Evolutionary conservation across 2,329 filamentous ascomycete species (phyloP).

Genomic region (Botrytis tulipae): DNA sequence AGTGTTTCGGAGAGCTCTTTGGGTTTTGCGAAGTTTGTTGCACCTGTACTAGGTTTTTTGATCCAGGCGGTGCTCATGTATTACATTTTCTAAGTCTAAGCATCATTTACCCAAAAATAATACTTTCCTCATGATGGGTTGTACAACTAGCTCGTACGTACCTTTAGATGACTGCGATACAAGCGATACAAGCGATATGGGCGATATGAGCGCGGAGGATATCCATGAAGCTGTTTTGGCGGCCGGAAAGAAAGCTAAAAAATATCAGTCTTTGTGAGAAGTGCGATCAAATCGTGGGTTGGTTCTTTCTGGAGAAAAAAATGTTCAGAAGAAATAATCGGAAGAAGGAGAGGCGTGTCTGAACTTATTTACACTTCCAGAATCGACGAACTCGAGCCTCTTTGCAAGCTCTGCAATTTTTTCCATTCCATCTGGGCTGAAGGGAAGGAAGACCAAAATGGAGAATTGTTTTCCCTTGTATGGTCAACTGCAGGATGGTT

Average conservation of each 20-base stretch:
- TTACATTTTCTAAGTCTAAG: too few relatives aligned
- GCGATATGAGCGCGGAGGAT: not conserved
- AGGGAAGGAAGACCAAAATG: rapidly evolving
- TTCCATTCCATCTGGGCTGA: rapidly evolving
- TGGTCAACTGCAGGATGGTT: not conserved
- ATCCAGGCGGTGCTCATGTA: too few relatives aligned
- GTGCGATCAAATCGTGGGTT: not conserved
- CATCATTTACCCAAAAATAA: too few relatives aligned
- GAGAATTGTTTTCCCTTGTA: not conserved
- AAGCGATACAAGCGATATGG: not conserved
- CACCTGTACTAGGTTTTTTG: too few relatives aligned
- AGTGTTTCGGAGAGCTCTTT: rapidly evolving
- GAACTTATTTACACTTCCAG: rapidly evolving
- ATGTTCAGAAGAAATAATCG: not conserved
- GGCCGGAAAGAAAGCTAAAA: not conserved
- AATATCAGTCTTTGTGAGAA: rapidly evolving
- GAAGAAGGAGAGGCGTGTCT: rapidly evolving
- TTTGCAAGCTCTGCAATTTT: not conserved
- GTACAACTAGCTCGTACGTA: not conserved
- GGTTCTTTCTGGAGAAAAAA: not conserved
- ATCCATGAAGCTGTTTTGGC: not conserved
- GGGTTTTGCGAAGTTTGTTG: too few relatives aligned
- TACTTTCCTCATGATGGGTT: too few relatives aligned
- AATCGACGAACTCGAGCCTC: rapidly evolving
- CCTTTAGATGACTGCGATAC: too few relatives aligned